These are phyloP conservation scores for Penicillium atrosanguineum DNA, from an alignment of 495 filamentous ascomycete species.

Conservation along the genomic window DNA sequence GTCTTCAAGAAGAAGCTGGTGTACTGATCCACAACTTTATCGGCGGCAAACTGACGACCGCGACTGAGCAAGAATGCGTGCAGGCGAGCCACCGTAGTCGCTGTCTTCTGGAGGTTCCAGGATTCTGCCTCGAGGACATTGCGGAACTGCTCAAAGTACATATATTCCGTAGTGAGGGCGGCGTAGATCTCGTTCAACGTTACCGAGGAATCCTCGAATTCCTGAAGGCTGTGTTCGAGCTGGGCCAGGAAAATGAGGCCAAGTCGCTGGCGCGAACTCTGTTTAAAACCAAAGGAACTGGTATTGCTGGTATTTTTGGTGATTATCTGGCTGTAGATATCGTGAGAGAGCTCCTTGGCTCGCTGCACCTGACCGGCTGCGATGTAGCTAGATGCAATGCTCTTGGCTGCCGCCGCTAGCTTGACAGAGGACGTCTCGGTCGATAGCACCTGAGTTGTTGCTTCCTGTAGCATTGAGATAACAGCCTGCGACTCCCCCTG, in stretches of 20 bases:
- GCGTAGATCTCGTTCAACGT: conserved; percentile 28
- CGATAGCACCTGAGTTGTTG: conserved; percentile 16
- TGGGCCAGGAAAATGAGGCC: conserved; percentile 27
- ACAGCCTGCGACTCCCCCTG: conserved; percentile 11
- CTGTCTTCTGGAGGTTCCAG: conserved; percentile 16
- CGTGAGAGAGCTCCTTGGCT: conserved; percentile 15
- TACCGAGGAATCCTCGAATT: conserved; percentile 14
- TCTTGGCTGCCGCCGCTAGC: conserved; percentile 17
- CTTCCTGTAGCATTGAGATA: conserved; percentile 16
- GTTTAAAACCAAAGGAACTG: neutral
- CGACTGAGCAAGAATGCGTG: conserved; percentile 15
- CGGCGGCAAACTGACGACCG: conserved; percentile 6
- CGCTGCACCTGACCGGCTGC: conserved; percentile 14
- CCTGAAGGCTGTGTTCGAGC: conserved; percentile 20
- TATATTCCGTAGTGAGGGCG: conserved; percentile 19
- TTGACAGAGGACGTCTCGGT: conserved; percentile 18
- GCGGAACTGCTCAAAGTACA: conserved; percentile 27
- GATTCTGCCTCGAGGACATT: conserved; percentile 13
- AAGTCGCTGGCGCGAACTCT: conserved; percentile 9
- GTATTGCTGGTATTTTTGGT: neutral
- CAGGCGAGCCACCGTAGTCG: conserved; percentile 12
- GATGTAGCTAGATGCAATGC: conserved; percentile 22
- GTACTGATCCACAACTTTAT: conserved; percentile 6
- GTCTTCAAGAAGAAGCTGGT: conserved; percentile 19
- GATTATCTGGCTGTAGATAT: conserved; percentile 21